A percentile compares a stretch with the other conserved stretches of the same genome.
These are phyloP conservation scores for Clitoria ternatea DNA, from an alignment of 306 rosid genomes.

Conservation along the genomic window DNA sequence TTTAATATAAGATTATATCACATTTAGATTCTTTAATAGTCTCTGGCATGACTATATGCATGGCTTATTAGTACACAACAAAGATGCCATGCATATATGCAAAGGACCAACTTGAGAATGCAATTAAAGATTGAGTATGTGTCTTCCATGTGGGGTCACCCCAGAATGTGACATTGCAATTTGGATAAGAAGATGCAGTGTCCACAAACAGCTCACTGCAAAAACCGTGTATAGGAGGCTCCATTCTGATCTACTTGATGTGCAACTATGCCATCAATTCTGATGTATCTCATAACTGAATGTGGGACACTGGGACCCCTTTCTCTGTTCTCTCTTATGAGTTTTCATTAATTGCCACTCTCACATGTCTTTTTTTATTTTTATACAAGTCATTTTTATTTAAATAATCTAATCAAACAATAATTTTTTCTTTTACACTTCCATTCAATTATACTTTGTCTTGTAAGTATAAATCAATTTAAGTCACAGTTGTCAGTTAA, in stretches of 20 bases:
- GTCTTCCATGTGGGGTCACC: not conserved
- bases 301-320: constrained; percentile 10
- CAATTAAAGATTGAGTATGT: not conserved
- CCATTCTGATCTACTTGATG: not conserved
- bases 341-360: no score
- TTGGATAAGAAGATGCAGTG: constrained; percentile 9
- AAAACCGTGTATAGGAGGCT: not conserved
- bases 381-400: no score
- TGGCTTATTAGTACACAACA: constrained; percentile 1
- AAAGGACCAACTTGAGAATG: constrained; percentile 32
- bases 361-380: no score
- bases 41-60: constrained; percentile 29
- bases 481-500: no score
- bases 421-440: no score
- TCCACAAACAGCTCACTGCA: not conserved
- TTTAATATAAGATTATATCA: no score
- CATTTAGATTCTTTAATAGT: no score
- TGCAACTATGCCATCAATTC: not conserved
- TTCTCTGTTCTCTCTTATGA: not conserved
- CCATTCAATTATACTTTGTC: no score
- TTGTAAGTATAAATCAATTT: no score
- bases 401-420: no score
- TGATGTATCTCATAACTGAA: constrained; percentile 1
- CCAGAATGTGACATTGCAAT: constrained; percentile 1
- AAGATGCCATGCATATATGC: not conserved